Conservation (phyloP, 768 basidiomycete genomes). For the Cyclocybe cylindracea region DNA sequence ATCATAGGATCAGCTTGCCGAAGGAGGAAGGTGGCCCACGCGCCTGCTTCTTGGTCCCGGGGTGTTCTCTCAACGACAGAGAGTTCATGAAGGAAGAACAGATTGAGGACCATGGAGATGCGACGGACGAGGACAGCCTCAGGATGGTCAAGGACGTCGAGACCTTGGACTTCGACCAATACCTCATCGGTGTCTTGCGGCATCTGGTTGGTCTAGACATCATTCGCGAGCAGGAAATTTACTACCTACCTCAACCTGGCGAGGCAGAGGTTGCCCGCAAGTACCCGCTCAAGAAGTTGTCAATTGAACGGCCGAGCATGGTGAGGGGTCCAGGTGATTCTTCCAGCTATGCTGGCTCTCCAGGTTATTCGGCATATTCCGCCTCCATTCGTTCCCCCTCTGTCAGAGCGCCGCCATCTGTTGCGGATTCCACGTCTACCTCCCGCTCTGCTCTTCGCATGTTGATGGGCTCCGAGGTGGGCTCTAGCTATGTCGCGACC, state of each 20-base stretch:
- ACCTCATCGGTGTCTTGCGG: constrained; percentile 57
- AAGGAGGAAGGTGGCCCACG: constrained; percentile 51
- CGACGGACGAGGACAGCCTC: constrained; percentile 48
- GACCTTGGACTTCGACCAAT: constrained; percentile 47
- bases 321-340: constrained; percentile 15
- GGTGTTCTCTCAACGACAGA: constrained; percentile 60
- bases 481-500: constrained; percentile 21
- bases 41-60: constrained; percentile 67
- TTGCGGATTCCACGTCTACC: constrained; percentile 30
- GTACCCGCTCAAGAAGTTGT: constrained; percentile 16
- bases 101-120: constrained; percentile 62
- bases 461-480: constrained; percentile 16
- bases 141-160: constrained; percentile 52
- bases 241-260: constrained; percentile 55
- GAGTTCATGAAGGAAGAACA: constrained; percentile 61
- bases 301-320: constrained; percentile 14
- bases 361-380: constrained; percentile 23
- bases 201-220: constrained; percentile 67
- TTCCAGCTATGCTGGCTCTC: constrained; percentile 24
- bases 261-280: constrained; percentile 36
- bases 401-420: constrained; percentile 25
- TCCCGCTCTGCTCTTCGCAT: constrained; percentile 23
- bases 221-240: constrained; percentile 64
- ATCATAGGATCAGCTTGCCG: constrained; percentile 67
- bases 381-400: constrained; percentile 23